Evolutionary conservation across 768 basidiomycete species (phyloP), one percentile per base, ranked within the genome.

Genomic region (Russula lepida): DNA sequence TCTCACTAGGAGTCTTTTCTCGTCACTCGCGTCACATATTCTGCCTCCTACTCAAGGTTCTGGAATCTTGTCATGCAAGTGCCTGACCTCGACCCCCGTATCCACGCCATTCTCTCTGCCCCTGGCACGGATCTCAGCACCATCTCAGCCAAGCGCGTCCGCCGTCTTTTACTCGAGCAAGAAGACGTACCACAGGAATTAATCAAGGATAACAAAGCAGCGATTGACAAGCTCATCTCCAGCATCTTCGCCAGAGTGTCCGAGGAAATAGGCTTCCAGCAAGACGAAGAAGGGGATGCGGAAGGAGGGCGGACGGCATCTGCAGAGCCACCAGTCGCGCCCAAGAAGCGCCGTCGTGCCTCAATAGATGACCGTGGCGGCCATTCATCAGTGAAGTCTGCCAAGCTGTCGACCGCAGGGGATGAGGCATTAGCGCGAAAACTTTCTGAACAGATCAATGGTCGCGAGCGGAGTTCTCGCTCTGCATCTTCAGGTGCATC

Each of bases 81-180:
- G 50, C 67, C 70, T 62, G 73, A 77, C 60, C 78, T 90, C 65
- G 81, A 84, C 71, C 78, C 80, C 13, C 78, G 75, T 61, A 86
- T 93, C 69, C 78, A 77, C 65, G 74, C 77, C 60, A 89, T 93
- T 71, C 82, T 93, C 54, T 78, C 82, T 32, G 85, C 86, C 21
- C 91, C 91, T 3, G 85, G 83, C 50, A 86, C 82, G 50, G 88
- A 93, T 77, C 79, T 93, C 68, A 63, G 77, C 49, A 88, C 86
- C 49, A 89, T 93, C 73, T 89, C 85, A 70, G 93, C 92, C 49
- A 95, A 92, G 75, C 85, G 84, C 74, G 92, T 97, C 68, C 84
- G 94, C 65, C 87, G 86, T 69, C 81, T 84, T 70, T 75, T 93
- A 64, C 67, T 81, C 59, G 82, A 75, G 62, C 78, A 83, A 71